Conservation (phyloP, 345 rosid species). For the Arabidopsis thaliana region DNA sequence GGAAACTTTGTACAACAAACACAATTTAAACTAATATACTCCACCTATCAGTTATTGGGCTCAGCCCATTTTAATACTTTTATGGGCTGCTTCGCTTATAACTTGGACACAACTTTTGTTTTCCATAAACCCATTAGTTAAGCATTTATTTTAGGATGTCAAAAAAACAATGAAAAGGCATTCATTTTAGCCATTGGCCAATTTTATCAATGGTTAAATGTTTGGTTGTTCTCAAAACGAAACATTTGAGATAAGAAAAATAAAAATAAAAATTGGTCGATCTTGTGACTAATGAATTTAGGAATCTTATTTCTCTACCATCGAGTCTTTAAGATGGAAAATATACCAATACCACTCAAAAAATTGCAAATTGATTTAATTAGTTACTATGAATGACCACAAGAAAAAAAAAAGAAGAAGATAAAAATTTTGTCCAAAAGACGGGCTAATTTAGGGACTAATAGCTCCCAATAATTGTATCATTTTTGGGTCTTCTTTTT, state of each 20-base stretch:
- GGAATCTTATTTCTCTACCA: slow-evolving; percentile 12
- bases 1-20: background rate
- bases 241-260: too few species aligned
- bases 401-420: too few species aligned
- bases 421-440: background rate
- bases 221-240: too few species aligned
- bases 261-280: too few species aligned
- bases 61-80: too few species aligned
- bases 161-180: too few species aligned
- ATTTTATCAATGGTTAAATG: background rate
- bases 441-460: slow-evolving; percentile 23
- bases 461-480: background rate
- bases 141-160: too few species aligned
- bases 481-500: background rate
- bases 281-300: background rate
- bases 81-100: too few species aligned
- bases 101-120: background rate
- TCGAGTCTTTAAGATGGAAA: background rate
- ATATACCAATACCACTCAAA: background rate
- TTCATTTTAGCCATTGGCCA: background rate
- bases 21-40: background rate
- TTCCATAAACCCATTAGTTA: too few species aligned
- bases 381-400: slow-evolving; percentile 18
- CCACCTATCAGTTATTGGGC: too few species aligned
- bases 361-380: background rate